Base-by-base conservation (phyloP, 805 yeast species). In the Wickerhamiella parazyma region DNA sequence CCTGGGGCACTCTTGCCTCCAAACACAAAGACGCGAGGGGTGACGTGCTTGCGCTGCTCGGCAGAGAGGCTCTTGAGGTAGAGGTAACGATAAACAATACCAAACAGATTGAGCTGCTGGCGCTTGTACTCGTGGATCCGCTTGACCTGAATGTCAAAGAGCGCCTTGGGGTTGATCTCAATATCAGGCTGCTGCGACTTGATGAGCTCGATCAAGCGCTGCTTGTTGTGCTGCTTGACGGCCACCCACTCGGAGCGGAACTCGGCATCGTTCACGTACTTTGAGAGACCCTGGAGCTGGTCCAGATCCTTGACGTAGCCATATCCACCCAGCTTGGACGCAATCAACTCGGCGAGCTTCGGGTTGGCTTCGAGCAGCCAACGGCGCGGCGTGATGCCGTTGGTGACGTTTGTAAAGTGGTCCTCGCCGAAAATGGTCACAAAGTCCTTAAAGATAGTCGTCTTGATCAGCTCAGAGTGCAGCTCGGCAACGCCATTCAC, bases 1-100 rank as follows among this genome's bases (percentile, higher is more conserved):
- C 96, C 96, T n/a, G 96, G 96, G 9, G 96, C 96, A 47, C 93
- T 81, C 65, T 87, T 86, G 59, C 96, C 96, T 52, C 96, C 96
- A 62, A 87, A 77, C 48, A 86, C 73, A 35, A 77, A 72, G 45
- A 82, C 91, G 58, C 80, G 82, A 47, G 95, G 78, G 47, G 75
- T 72, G 60, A 71, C 76, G 55, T 74, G 72, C 49, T 61, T 55
- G 55, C 80, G 69, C 63, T 84, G 80, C 45, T 72, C 73, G 8
- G 71, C 66, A 28, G 83, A 63, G 50, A 83, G 67, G 38, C 72
- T 67, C 66, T 85, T 85, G 62, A 86, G 78, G 50, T 72, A 70
- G 49, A 87, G 64, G 61, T 87, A 86, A 55, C 95, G 71, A 68
- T 79, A 70, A 56, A 87, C 83, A 20, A 82, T 83, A 49, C 95